Base-by-base conservation (phyloP, 106 monocot genomes). In the Acanthochlamys bracteata region DNA sequence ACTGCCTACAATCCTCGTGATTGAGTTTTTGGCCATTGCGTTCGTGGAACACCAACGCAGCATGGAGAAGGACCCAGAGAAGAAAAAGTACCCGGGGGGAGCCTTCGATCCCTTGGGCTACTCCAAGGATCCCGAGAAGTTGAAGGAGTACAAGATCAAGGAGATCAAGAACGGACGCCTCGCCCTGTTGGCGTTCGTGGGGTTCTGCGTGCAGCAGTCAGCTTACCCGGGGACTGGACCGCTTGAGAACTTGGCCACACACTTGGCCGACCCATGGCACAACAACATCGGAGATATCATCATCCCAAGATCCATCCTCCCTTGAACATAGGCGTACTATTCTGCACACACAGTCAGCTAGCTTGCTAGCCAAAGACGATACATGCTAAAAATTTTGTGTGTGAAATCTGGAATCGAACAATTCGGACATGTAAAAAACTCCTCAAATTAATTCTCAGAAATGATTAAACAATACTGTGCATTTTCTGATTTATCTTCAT, bases 61-160 rank as follows among this genome's bases (percentile, higher is more conserved):
- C 89, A 94, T 94, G 93, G 89, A 94, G 86, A 89, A 94, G 66
- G 89, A 94, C 69, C 71, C 86, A 0, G 93, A 94, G 79, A 94
- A 94, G 86, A 89, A 76, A 81, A 94, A 94, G 73, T 94, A 94
- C 76, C 93, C 93, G 10, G 89, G 93, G 10, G 89, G 93, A 1
- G 89, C 93, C 69, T 89, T 94, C 70, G 89, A 94, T 75, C 93
- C 93, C 42, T 67, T 94, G 47, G 89, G 93, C 25, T 94, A 60
- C 79, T 94, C 93, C 43, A 94, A 94, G 79, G 84, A 94, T 82
- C 94, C 90, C 0, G 75, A 22, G 53, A 94, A 84, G 71, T 60
- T 94, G 70, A 39, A 90, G 52, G 94, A 94, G 60, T 79, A 86
- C 84, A 90, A 94, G 70, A 63, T 94, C 75, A 94, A 94, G 79